These are phyloP conservation scores for Bruguiera parviflora DNA, from an alignment of 345 rosid genomes.

Conservation along the genomic window DNA sequence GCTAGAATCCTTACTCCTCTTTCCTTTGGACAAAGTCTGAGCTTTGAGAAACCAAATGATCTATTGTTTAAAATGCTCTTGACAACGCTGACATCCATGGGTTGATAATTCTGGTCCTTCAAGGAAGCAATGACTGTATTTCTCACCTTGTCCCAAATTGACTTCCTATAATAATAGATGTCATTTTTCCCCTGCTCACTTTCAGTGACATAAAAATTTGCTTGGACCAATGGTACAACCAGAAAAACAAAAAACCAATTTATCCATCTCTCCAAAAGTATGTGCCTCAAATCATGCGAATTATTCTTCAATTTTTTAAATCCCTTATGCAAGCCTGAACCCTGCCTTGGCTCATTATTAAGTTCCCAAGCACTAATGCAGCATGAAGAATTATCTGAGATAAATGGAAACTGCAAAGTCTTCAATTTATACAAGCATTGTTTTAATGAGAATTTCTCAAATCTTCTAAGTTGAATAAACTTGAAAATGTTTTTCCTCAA, in stretches of 20 bases:
- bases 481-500: constrained; percentile 60
- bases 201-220: constrained; percentile 81
- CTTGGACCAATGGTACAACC: constrained; percentile 60
- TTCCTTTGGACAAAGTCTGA: constrained; percentile 66
- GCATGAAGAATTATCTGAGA: constrained; percentile 34
- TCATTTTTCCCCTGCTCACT: constrained; percentile 62
- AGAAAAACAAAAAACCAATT: constrained; percentile 68
- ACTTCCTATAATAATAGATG: constrained; percentile 57
- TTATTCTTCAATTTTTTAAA: constrained; percentile 22
- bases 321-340: not conserved
- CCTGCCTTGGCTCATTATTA: constrained; percentile 13
- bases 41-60: constrained; percentile 57
- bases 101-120: constrained; percentile 38
- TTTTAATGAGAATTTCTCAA: constrained; percentile 56
- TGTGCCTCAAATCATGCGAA: constrained; percentile 37
- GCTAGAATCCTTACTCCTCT: constrained; percentile 63
- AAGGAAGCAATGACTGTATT: constrained; percentile 32
- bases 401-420: constrained; percentile 46
- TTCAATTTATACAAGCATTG: constrained; percentile 64
- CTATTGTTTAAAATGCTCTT: constrained; percentile 34
- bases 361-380: constrained; percentile 25
- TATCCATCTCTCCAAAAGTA: constrained; percentile 61
- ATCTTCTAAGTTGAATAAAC: constrained; percentile 61
- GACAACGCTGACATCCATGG: constrained; percentile 42
- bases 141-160: constrained; percentile 57